These are phyloP conservation scores for Penicillium sp. DNA, from an alignment of 2,329 filamentous ascomycete species.

Conservation along the genomic window DNA sequence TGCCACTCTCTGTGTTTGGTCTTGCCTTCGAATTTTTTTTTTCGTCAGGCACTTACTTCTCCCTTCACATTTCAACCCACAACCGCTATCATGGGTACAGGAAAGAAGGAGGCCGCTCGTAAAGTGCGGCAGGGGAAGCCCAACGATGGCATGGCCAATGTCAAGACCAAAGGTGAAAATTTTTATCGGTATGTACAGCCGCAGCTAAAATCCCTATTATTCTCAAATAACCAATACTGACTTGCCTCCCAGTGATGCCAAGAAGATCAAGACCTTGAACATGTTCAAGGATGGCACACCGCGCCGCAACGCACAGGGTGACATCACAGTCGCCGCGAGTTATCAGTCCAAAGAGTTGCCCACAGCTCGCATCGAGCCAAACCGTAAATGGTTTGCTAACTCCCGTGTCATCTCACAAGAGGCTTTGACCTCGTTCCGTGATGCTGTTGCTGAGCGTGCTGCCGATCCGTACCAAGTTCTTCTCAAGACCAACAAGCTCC, in stretches of 20 bases:
- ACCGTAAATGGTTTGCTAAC: slow-evolving; percentile 97
- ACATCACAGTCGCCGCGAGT: slow-evolving; percentile 78
- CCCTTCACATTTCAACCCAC: slow-evolving; percentile 16
- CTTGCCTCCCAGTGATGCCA: slow-evolving; percentile 56
- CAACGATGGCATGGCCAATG: slow-evolving; percentile 84
- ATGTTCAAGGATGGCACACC: slow-evolving; percentile 87
- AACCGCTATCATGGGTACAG: slow-evolving; percentile 68
- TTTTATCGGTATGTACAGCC: slow-evolving; percentile 71
- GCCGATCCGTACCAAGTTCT: slow-evolving; percentile 90
- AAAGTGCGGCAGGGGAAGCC: slow-evolving; percentile 81
- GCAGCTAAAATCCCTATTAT: slow-evolving; percentile 27
- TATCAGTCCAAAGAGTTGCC: slow-evolving; percentile 82
- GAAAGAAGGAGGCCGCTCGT: slow-evolving; percentile 86
- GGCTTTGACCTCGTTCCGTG: slow-evolving; percentile 79
- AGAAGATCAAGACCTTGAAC: slow-evolving; percentile 84
- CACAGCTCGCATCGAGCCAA: slow-evolving; percentile 85
- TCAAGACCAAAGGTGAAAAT: slow-evolving; percentile 94
- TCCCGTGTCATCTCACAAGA: slow-evolving; percentile 88
- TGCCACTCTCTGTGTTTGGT: slow-evolving; percentile 30
- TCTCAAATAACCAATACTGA: slow-evolving; percentile 11
- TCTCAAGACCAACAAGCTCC: slow-evolving; percentile 95
- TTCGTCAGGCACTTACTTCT: slow-evolving; percentile 24
- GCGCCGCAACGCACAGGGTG: slow-evolving; percentile 75
- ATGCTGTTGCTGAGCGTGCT: slow-evolving; percentile 86
- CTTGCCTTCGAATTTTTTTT: slow-evolving; percentile 29